These are phyloP conservation scores for Spizellomyces punctatus DNA, from an alignment of 192 early-diverging fungal species.

Conservation along the genomic window DNA sequence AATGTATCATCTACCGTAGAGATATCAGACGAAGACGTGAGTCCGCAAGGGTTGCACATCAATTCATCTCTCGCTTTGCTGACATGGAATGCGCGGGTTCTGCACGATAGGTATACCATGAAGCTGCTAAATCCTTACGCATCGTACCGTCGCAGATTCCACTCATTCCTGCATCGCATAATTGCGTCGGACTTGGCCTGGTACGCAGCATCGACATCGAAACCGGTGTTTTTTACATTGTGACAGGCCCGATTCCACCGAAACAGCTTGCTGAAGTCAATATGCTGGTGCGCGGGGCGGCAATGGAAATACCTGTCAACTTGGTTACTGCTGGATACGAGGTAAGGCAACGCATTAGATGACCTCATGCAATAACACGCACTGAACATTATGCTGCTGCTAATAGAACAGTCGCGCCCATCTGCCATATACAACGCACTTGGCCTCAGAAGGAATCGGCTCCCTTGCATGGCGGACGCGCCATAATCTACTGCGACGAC, in stretches of 20 bases:
- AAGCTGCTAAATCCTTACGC: constrained; percentile 13
- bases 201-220: constrained; percentile 45
- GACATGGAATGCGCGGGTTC: background rate
- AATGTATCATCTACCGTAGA: too few relatives aligned
- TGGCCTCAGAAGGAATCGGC: constrained; percentile 40
- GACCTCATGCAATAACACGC: background rate
- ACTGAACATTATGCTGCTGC: constrained; percentile 13
- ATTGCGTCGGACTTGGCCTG: constrained; percentile 50
- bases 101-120: background rate
- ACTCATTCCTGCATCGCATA: constrained; percentile 29
- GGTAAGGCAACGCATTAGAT: constrained; percentile 22
- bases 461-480: constrained; percentile 35
- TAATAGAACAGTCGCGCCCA: constrained; percentile 27
- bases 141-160: constrained; percentile 40
- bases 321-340: constrained; percentile 39
- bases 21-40: too few relatives aligned
- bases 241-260: constrained; percentile 36
- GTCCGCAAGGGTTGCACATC: too few relatives aligned
- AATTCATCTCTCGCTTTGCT: background rate
- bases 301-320: constrained; percentile 30
- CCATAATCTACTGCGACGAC: constrained; percentile 27
- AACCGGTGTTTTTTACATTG: constrained; percentile 37
- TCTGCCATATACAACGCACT: constrained; percentile 40
- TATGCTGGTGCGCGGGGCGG: constrained; percentile 38
- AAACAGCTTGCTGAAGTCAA: constrained; percentile 40